Evolutionary conservation across 306 rosid species (phyloP), one percentile per base, ranked within the genome.

Genomic region (Ziziphus jujuba): DNA sequence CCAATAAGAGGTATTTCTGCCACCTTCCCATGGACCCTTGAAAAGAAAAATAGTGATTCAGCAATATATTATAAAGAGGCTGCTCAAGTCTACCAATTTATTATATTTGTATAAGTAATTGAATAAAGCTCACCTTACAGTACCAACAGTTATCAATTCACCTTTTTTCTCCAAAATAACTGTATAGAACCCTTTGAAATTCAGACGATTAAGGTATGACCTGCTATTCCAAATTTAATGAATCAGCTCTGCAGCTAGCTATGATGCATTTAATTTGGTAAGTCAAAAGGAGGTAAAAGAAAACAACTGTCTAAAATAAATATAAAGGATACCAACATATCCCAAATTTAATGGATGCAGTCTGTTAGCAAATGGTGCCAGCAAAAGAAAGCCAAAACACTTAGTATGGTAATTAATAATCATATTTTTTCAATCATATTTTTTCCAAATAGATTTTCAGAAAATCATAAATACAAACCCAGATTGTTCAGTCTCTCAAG

Each of bases 1-100:
- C 87, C 97, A 66, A 90, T 78, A 61, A 93, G 95, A 59, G 96
- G 97, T 40, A 93, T 48, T 81, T 93, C 98, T 16, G 97, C 98
- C 67, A 90, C 95, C 72, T 80, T 86, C 58, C 97, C 98, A 33
- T 78, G 53, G 63, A 93, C 68, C 89, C 98, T 92, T 72, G 34
- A 81, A 75, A 48, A 63, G 16, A 1, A 50, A 50, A 50, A 50
- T 1, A 50, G 3, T 71, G 47, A 15, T 56, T 70, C 66, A 19
- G 44, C 50, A 67, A 44, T 48, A 52, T 22, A 17, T 11, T 38
- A 48, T 28, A 61, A 50, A 15, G 63, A 83, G 64, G 51, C 20
- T 16, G 19, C 55, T 50, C 55, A 50, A 50, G 44, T 38, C 44
- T 38, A 38, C 7, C 7, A 50, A 50, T 20, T 50, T 20, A 50